Evolutionary conservation across 176 grass and related monocot species (phyloP).

Genomic region (Guadua angustifolia): DNA sequence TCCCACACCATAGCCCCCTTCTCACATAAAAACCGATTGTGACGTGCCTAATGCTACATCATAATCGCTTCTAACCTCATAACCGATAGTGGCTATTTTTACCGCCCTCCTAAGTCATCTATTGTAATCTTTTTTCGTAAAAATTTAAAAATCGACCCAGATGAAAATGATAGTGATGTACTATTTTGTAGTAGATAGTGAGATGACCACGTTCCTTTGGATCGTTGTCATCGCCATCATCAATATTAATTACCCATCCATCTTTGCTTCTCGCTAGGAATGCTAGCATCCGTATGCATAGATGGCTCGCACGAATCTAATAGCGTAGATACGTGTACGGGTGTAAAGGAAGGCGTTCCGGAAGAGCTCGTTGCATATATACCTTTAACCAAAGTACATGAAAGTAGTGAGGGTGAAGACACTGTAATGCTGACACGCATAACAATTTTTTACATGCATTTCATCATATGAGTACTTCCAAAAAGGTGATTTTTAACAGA

Average conservation of each 20-base stretch:
- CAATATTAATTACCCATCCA: not conserved
- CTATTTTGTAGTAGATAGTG: too few species aligned
- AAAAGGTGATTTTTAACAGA: not conserved
- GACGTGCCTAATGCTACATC: too few species aligned
- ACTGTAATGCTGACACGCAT: not conserved
- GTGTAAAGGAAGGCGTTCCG: not conserved
- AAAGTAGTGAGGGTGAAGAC: not conserved
- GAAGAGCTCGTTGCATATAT: not conserved
- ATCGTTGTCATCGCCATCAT: constrained; percentile 3
- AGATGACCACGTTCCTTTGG: not conserved
- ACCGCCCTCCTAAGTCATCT: too few species aligned
- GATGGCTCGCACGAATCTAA: not conserved
- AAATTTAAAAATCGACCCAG: too few species aligned
- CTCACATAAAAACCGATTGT: too few species aligned
- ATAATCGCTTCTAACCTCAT: too few species aligned
- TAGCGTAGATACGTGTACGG: not conserved
- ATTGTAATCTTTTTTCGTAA: too few species aligned
- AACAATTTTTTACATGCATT: not conserved
- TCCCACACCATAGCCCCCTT: too few species aligned
- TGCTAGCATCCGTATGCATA: not conserved
- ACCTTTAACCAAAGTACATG: not conserved
- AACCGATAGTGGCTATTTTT: too few species aligned
- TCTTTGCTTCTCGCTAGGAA: not conserved
- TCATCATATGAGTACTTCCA: not conserved
- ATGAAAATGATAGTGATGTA: too few species aligned